phyloP scores from a whole-genome alignment of 148 eudicot genomes.

The Talinum fruticosum region DNA sequence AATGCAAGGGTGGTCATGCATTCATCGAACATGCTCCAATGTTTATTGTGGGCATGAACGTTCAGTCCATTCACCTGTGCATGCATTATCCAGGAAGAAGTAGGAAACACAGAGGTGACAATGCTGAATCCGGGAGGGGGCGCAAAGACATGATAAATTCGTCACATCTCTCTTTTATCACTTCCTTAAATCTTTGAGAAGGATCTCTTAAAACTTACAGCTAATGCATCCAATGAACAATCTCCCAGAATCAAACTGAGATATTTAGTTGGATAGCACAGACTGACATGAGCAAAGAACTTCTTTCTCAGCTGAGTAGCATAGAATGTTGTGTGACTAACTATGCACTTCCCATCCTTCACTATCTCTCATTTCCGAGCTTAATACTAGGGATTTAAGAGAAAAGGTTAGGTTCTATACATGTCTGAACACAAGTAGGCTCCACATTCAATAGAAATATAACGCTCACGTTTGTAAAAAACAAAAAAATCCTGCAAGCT shows the following conservation, averaged over 20 bases:
- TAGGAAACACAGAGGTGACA: background rate
- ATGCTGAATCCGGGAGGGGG: background rate
- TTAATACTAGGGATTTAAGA: too few relatives aligned
- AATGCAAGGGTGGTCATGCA: background rate
- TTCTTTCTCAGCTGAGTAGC: background rate
- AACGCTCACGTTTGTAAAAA: background rate
- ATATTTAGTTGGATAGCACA: background rate
- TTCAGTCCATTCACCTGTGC: background rate
- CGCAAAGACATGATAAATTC: background rate
- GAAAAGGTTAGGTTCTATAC: too few relatives aligned
- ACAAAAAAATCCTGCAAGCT: background rate
- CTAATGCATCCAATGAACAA: background rate
- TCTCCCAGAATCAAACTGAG: background rate
- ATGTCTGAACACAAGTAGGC: background rate
- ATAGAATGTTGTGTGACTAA: background rate
- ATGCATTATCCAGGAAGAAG: background rate
- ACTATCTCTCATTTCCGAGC: too few relatives aligned
- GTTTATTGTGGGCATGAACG: slow-evolving; percentile 7
- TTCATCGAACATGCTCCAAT: background rate
- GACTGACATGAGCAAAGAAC: background rate
- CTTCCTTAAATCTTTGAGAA: too few relatives aligned
- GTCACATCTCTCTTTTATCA: background rate
- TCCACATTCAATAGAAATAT: background rate
- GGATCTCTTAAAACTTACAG: background rate
- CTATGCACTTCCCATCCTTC: background rate